Evolutionary conservation across 305 asterid genomes (phyloP).

Genomic region (Vinca major): DNA sequence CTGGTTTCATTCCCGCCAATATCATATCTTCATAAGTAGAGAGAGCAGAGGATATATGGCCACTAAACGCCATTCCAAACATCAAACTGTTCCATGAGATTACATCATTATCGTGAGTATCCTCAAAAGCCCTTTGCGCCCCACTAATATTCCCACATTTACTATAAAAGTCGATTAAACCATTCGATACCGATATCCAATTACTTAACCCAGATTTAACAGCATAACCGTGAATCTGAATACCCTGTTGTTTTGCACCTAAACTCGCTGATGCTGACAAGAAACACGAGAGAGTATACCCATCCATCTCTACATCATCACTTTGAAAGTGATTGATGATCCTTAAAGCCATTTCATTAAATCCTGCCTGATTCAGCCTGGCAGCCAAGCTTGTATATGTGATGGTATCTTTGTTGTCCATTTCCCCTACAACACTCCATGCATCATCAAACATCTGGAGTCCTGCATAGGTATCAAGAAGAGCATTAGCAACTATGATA

Average conservation of each 20-base stretch:
- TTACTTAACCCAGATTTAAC: slow-evolving; percentile 11
- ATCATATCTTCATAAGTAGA: slow-evolving; percentile 17
- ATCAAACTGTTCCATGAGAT: slow-evolving; percentile 15
- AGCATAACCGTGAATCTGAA: slow-evolving; percentile 14
- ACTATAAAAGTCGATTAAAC: slow-evolving; percentile 8
- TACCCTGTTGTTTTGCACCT: slow-evolving; percentile 10
- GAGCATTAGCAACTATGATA: slow-evolving; percentile 28
- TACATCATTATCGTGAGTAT: slow-evolving; percentile 6
- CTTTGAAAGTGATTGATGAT: slow-evolving; percentile 9
- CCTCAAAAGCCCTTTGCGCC: slow-evolving; percentile 10
- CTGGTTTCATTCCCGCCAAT: slow-evolving; percentile 9
- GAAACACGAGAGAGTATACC: slow-evolving; percentile 10
- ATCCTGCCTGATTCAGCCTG: slow-evolving; percentile 12
- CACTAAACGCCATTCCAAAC: slow-evolving; percentile 4
- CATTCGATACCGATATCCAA: slow-evolving; percentile 16
- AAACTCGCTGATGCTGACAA: slow-evolving; percentile 15
- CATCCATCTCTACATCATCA: slow-evolving; percentile 13
- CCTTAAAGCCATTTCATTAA: slow-evolving; percentile 7
- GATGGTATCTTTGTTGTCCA: slow-evolving; percentile 16
- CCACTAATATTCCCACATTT: slow-evolving; percentile 4
- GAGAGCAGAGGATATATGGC: slow-evolving; percentile 12
- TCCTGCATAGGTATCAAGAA: slow-evolving; percentile 34
- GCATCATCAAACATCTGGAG: slow-evolving; percentile 18
- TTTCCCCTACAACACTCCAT: slow-evolving; percentile 8
- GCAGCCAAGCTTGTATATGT: slow-evolving; percentile 15